Base-by-base conservation (phyloP, 345 rosid genomes). In the Mercurialis annua region DNA sequence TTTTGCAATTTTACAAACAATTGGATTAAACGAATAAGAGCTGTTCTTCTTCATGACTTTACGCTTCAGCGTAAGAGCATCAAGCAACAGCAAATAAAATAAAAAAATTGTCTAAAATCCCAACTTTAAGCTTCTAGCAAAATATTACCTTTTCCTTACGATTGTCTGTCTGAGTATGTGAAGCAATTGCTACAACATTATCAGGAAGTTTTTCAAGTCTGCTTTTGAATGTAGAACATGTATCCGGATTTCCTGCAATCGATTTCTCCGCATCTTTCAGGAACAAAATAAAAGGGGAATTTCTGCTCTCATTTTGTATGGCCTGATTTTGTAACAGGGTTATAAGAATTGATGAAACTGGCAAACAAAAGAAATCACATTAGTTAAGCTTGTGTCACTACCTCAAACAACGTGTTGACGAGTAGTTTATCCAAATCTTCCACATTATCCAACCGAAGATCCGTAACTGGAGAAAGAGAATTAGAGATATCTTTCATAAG, bases 211-310 rank as follows among this genome's bases (percentile, higher is more conserved):
- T 75, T 74, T 81, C 92, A 68, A 92, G 82, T 68, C 65, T 80
- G 74, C 82, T 85, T 76, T 90, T 84, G 64, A 90, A 88, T 34
- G 89, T 64, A 27, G 88, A 58, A 69, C 80, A 85, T 54, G 84
- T 75, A 65, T 90, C 90, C 5, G 83, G 78, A 73, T 86, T 86
- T 67, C 92, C 92, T 24, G 77, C 90, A 79, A 85, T 73, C 73
- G 88, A 87, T 83, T 92, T 88, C 87, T 92, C 97, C 60, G 85
- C 86, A 74, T 92, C 97, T 87, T 88, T 92, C 92, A 88, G 60
- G 52, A 88, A 92, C 82, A 92, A 82, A 83, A 92, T 85, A 78
- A 92, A 85, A 76, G 98, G 90, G 72, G 77, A 81, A 71, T 71
- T 82, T 77, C 84, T 82, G 84, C 98, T 92, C 82, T 81, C 97